Percentiles rank a stretch among this genome's conserved stretches.
These are phyloP conservation scores for Petrea volubilis DNA, from an alignment of 257 asterid genomes.

Conservation along the genomic window DNA sequence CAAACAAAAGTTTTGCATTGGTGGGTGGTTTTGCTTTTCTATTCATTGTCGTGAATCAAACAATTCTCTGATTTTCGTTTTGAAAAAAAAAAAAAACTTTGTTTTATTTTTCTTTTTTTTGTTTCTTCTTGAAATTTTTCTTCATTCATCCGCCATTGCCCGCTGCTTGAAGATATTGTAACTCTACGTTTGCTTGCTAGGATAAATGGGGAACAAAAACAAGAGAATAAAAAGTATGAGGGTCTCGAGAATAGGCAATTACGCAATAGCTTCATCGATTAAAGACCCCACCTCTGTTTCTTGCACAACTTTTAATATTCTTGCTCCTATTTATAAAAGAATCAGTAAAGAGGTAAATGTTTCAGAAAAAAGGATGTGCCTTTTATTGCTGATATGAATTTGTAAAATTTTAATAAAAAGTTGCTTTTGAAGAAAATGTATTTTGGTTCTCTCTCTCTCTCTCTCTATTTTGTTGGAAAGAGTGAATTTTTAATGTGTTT, in stretches of 20 bases:
- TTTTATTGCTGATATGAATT: too few species aligned
- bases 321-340: conserved; percentile 72
- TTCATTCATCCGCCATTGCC: not conserved
- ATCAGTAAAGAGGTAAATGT: conserved; percentile 45
- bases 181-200: not conserved
- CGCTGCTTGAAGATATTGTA: not conserved
- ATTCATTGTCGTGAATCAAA: not conserved
- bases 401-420: too few species aligned
- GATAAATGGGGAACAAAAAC: conserved; percentile 43
- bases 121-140: not conserved
- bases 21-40: conserved; percentile 9
- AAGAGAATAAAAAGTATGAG: conserved; percentile 24
- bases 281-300: conserved; percentile 57
- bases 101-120: not conserved
- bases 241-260: conserved; percentile 54
- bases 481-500: not conserved
- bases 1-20: not conserved
- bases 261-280: conserved; percentile 57
- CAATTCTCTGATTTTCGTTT: too few species aligned
- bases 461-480: not conserved
- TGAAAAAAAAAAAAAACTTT: not conserved
- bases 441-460: too few species aligned
- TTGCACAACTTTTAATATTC: conserved; percentile 71
- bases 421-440: too few species aligned
- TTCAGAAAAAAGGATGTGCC: not conserved